Percentiles rank a stretch among this genome's conserved stretches.
These are phyloP conservation scores for Ustilago lituana DNA, from an alignment of 1,284 basidiomycete species.

Conservation along the genomic window DNA sequence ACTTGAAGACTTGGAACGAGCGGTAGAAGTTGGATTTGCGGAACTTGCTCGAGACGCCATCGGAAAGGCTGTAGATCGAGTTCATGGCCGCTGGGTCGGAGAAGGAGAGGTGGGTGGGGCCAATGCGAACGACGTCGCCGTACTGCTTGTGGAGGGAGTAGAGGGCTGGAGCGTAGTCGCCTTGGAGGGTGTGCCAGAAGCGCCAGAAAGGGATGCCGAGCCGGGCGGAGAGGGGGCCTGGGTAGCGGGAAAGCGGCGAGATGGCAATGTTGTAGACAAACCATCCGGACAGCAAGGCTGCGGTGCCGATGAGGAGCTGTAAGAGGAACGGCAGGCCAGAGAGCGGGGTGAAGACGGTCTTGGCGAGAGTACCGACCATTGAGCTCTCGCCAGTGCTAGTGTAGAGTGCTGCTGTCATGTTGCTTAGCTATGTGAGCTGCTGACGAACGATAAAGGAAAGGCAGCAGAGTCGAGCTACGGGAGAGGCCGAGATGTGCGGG, in stretches of 20 bases:
- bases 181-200: constrained; percentile 41
- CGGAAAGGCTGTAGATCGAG: constrained; percentile 53
- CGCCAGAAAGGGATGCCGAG: constrained; percentile 53
- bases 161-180: constrained; percentile 46
- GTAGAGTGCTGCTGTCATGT: constrained; percentile 14
- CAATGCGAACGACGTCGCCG: constrained; percentile 56
- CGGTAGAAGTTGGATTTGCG: constrained; percentile 51
- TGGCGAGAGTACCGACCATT: constrained; percentile 18
- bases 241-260: constrained; percentile 46
- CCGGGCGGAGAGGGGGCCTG: constrained; percentile 44
- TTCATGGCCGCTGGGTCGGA: constrained; percentile 45
- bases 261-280: constrained; percentile 40
- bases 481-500: too few species aligned
- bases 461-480: constrained; percentile 16
- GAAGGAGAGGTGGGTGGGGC: constrained; percentile 53
- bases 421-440: neutral
- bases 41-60: constrained; percentile 46
- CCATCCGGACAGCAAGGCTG: constrained; percentile 19
- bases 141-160: constrained; percentile 36
- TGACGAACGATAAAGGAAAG: too few species aligned
- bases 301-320: constrained; percentile 13
- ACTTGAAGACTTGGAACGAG: constrained; percentile 47
- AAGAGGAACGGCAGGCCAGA: constrained; percentile 13
- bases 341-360: constrained; percentile 14
- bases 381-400: constrained; percentile 18